Evolutionary conservation across 768 basidiomycete genomes (phyloP).

Genomic region (Kwoniella pini): DNA sequence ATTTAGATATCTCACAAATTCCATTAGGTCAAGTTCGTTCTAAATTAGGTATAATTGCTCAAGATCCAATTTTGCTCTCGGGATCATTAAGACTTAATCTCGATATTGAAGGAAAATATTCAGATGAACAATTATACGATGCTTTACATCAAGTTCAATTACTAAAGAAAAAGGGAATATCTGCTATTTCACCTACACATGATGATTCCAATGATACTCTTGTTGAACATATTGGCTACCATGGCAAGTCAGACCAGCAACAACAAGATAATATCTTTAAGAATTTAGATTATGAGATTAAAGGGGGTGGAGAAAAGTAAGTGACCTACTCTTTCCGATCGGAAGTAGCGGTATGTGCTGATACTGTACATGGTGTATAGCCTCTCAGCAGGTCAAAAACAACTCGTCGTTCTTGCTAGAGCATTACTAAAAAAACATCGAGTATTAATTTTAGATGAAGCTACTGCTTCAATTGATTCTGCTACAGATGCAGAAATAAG

Average conservation of each 20-base stretch:
- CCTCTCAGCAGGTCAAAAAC: conserved; percentile 49
- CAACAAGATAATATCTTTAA: conserved; percentile 35
- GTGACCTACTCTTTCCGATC: conserved; percentile 2
- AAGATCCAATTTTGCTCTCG: conserved; percentile 46
- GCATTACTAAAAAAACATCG: conserved; percentile 44
- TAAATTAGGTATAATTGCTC: conserved; percentile 47
- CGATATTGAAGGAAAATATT: conserved; percentile 42
- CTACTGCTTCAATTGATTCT: conserved; percentile 48
- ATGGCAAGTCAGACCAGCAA: not conserved
- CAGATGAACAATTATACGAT: conserved; percentile 45
- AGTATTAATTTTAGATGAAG: conserved; percentile 49
- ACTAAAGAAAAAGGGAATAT: conserved; percentile 5
- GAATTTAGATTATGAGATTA: conserved; percentile 46
- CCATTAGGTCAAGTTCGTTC: conserved; percentile 41
- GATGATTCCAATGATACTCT: not conserved
- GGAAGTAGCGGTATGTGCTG: not conserved
- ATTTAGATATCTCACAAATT: conserved; percentile 38
- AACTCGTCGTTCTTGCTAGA: conserved; percentile 48
- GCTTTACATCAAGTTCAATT: conserved; percentile 47
- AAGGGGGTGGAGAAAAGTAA: conserved; percentile 45
- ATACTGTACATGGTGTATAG: conserved; percentile 15
- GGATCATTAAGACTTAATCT: conserved; percentile 49
- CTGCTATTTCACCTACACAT: conserved; percentile 1
- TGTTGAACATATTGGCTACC: not conserved
- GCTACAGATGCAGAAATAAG: conserved; percentile 47